Base-by-base conservation (phyloP, 176 grass and related monocot species). In the Musa itinerans region DNA sequence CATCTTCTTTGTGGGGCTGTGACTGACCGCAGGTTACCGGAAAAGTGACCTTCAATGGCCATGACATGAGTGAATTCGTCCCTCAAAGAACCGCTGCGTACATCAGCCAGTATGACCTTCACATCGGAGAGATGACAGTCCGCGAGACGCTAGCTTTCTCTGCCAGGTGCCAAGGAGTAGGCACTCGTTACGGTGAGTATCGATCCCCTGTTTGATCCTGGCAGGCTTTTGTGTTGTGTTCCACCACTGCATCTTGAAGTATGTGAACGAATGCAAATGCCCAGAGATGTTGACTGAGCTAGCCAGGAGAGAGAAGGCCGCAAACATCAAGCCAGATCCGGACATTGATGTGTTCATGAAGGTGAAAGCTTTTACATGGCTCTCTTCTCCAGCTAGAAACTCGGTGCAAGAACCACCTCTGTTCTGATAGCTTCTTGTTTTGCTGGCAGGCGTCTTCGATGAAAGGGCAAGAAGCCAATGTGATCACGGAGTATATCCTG, bases 301-400 rank as follows among this genome's bases (percentile, higher is more conserved):
- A 81, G 66, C 89, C 1, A 86, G 92, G 75, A 90, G 92, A 78
- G 92, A 96, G 64, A 96, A 92, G 70, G 87, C 85, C 13, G 85
- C 89, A 0, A 88, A 92, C 75, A 96, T 96, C 72, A 92, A 88
- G 78, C 92, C 92, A 1, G 89, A 96, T 71, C 92, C 91, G 17
- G 92, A 96, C 81, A 84, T 96, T 34, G 92, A 96, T 88, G 25
- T 91, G 52, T 96, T 86, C 78, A 96, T 96, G 74, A 77, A 77
- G 74, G 74, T 77, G 16, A 27, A 21, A 74, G 11, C 15, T 54
- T 20, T 53, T 19, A 2, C 27, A 15, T 19, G 14, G 8, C 23
- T 57, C 0, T 17, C 13, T 43, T 43, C 66, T 15, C 15, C 25
- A 7, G 11, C 12, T 1, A 1, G 2, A 34, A 25, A 52, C 50